A percentile compares a stretch with the other conserved stretches of the same genome.
Conservation (phyloP, 192 early-diverging fungal species). For the Tieghemiomyces parasiticus region DNA sequence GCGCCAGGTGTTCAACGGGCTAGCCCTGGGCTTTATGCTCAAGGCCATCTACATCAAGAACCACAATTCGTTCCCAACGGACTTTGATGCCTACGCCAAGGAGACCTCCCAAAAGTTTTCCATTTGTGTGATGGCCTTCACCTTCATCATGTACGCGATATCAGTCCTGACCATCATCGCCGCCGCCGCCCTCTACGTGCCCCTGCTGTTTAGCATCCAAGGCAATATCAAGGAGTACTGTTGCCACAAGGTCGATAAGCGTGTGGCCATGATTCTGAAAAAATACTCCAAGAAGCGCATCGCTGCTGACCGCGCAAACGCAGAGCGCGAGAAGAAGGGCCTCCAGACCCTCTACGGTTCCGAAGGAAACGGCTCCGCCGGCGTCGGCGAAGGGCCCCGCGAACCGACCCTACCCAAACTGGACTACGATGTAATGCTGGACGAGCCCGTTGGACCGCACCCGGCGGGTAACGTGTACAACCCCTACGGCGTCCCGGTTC, state of each 20-base stretch:
- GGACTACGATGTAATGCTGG: neutral
- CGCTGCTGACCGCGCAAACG: slow-evolving; percentile 4
- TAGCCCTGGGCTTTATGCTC: slow-evolving; percentile 30
- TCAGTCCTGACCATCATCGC: slow-evolving; percentile 33
- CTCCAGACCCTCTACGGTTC: slow-evolving; percentile 7
- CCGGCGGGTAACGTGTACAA: neutral
- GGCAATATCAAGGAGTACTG: slow-evolving; percentile 84
- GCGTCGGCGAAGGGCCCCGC: slow-evolving; percentile 11
- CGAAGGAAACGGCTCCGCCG: slow-evolving; percentile 11
- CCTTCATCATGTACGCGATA: slow-evolving; percentile 42
- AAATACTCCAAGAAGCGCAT: slow-evolving; percentile 9
- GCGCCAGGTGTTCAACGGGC: slow-evolving; percentile 52
- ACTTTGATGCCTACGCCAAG: slow-evolving; percentile 15
- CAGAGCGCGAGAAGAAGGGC: too few species aligned
- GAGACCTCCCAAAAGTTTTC: slow-evolving; percentile 13
- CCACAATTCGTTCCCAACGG: slow-evolving; percentile 12
- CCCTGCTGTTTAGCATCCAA: slow-evolving; percentile 56
- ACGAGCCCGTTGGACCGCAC: too few species aligned
- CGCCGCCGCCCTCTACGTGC: slow-evolving; percentile 59
- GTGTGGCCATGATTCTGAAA: slow-evolving; percentile 18
- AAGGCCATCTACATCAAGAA: slow-evolving; percentile 9
- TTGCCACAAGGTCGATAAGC: slow-evolving; percentile 78
- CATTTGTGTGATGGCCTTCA: slow-evolving; percentile 34
- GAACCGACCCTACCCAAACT: slow-evolving; percentile 23
- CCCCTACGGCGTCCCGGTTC: neutral